Percentiles rank a stretch among this genome's conserved stretches.
phyloP scores from a whole-genome alignment of 1,284 basidiomycete species.

The Cutaneotrichosporon cyanovorans region DNA sequence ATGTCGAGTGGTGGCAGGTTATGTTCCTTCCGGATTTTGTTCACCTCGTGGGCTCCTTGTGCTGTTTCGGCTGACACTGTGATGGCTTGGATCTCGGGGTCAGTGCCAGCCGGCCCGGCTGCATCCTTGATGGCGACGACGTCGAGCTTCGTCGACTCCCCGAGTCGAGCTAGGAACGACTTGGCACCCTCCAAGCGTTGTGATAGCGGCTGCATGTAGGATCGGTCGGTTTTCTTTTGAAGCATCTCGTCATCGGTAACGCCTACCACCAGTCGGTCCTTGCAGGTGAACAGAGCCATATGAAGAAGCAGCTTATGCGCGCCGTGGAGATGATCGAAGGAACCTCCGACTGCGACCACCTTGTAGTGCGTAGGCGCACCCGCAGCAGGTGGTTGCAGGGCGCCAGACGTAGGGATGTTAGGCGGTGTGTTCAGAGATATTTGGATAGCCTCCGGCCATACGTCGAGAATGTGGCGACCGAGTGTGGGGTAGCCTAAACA shows the following conservation, averaged over 20 bases:
- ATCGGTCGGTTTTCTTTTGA: slow-evolving; percentile 61
- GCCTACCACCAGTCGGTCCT: slow-evolving; percentile 76
- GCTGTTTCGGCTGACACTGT: slow-evolving; percentile 81
- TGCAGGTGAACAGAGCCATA: slow-evolving; percentile 76
- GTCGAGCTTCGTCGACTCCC: slow-evolving; percentile 32
- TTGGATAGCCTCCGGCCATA: too few relatives aligned
- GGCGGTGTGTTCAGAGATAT: too few relatives aligned
- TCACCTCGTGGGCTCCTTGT: slow-evolving; percentile 55
- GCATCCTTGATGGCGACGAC: slow-evolving; percentile 70
- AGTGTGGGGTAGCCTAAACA: too few relatives aligned
- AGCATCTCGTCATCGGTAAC: slow-evolving; percentile 70
- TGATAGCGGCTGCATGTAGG: slow-evolving; percentile 61
- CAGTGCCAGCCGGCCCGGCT: slow-evolving; percentile 77
- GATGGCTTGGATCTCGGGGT: slow-evolving; percentile 73
- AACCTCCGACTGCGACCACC: slow-evolving; percentile 57
- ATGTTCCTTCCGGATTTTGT: slow-evolving; percentile 23
- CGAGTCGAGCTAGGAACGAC: slow-evolving; percentile 52
- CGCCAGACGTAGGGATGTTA: background rate
- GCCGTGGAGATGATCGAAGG: slow-evolving; percentile 95
- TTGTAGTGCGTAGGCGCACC: slow-evolving; percentile 15
- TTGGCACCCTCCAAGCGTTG: slow-evolving; percentile 54
- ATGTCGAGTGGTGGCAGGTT: slow-evolving; percentile 56
- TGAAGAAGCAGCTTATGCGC: slow-evolving; percentile 96
- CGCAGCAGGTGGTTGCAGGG: background rate
- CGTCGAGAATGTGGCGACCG: too few relatives aligned